phyloP scores from a whole-genome alignment of 2,329 filamentous ascomycete genomes.

The Didymosphaeria variabile region DNA sequence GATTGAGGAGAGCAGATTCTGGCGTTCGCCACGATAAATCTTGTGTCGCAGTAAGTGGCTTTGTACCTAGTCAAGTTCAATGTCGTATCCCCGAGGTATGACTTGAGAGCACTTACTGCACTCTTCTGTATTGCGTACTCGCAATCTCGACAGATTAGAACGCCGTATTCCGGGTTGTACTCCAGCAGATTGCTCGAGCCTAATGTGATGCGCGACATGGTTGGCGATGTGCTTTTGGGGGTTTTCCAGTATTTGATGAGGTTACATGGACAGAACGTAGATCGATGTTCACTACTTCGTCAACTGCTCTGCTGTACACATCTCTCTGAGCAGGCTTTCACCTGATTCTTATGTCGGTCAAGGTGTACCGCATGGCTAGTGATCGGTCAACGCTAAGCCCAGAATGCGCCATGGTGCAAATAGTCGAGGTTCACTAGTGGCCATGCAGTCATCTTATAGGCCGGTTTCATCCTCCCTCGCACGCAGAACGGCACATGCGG shows the following conservation, averaged over 20 bases:
- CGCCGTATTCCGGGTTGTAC: slow-evolving; percentile 31
- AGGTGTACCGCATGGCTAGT: not conserved
- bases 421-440: not conserved
- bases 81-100: not conserved
- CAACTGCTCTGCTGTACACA: not conserved
- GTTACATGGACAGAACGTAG: not conserved
- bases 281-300: not conserved
- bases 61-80: slow-evolving; percentile 22
- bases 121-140: slow-evolving; percentile 51
- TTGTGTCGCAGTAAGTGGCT: slow-evolving; percentile 52
- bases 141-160: slow-evolving; percentile 50
- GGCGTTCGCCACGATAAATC: slow-evolving; percentile 47
- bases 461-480: not conserved
- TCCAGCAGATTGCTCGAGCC: slow-evolving; percentile 30
- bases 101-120: slow-evolving; percentile 23
- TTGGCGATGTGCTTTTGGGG: not conserved
- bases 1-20: slow-evolving; percentile 34
- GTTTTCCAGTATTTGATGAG: not conserved
- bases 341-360: not conserved
- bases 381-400: slow-evolving; percentile 10
- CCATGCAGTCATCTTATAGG: slow-evolving; percentile 8
- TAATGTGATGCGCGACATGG: slow-evolving; percentile 19
- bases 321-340: not conserved
- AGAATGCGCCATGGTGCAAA: not conserved
- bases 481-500: slow-evolving; percentile 6